Base-by-base conservation (phyloP, 2,329 filamentous ascomycete genomes). In the Geosmithia flava region DNA sequence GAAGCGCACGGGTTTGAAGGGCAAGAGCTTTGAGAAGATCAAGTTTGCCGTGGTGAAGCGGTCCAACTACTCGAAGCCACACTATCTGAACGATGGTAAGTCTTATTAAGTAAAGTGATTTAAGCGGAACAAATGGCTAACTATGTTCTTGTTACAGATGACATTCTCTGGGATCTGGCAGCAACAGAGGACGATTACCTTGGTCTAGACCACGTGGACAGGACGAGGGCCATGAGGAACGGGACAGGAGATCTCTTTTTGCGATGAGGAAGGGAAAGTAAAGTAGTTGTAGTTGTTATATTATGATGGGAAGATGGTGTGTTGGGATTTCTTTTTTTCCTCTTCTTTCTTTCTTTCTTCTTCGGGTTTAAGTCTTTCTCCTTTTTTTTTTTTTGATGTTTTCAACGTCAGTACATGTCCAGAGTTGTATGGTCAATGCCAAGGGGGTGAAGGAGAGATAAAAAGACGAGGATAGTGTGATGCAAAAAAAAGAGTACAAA, bases 1-100 rank as follows among this genome's bases (percentile, higher is more conserved):
- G 56, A 91, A 90, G 65, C 78, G 91, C 50, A 95, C 87, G 1
- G 90, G 90, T 23, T 83, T 98, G 68, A 96, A 96, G 67, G 94
- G 93, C 64, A 98, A 98, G 73, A 88, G 88, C 54, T 90, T 98
- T 56, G 91, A 98, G 66, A 97, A 97, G 74, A 93, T 98, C 66
- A 96, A 94, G 66, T 96, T 98, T 70, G 86, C 89, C 7, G 67
- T 95, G 30, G 77, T 96, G 47, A 73, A 81, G 62, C 74, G 85
- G 62, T 75, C 80, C 47, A 71, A 72, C 42, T 94, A 87, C 65
- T 81, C 85, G 40, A 88, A 85, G 59, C 85, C 89, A 23, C 76
- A 80, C 51, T 94, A 94, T 68, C 71, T 98, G 44, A 81, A 84
- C 55, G 93, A 97, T 68, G 89, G 91, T 95, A 70, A 73, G 82